Evolutionary conservation across 768 basidiomycete species (phyloP).

Genomic region (Boletus eberwhitei): DNA sequence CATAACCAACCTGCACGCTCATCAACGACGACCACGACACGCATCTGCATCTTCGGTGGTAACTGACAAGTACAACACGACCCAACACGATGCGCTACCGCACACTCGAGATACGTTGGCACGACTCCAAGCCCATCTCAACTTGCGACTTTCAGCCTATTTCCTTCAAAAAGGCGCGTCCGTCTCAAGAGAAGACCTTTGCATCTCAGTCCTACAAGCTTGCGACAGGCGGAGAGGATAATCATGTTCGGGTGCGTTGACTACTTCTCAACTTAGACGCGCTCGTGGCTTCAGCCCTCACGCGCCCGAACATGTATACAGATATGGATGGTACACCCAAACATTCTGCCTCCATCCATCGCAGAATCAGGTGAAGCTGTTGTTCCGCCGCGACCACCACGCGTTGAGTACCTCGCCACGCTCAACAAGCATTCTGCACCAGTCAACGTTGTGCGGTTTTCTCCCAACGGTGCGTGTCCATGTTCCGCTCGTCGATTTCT

Average conservation of each 20-base stretch:
- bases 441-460: slow-evolving; percentile 95
- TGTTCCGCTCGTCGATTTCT: neutral
- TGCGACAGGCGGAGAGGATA: slow-evolving; percentile 95
- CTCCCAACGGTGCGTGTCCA: slow-evolving; percentile 74
- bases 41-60: neutral
- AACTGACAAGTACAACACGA: slow-evolving; percentile 1
- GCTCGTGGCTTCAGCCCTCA: slow-evolving; percentile 5
- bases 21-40: slow-evolving; percentile 9
- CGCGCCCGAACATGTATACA: slow-evolving; percentile 28
- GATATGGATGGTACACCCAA: slow-evolving; percentile 95
- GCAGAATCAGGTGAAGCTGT: slow-evolving; percentile 34
- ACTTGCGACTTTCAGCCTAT: slow-evolving; percentile 94
- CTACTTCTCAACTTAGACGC: slow-evolving; percentile 8
- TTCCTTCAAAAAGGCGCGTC: slow-evolving; percentile 78
- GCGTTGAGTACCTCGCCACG: slow-evolving; percentile 95
- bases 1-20: slow-evolving; percentile 4
- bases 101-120: slow-evolving; percentile 94
- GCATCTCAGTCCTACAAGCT: slow-evolving; percentile 79
- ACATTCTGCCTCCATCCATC: slow-evolving; percentile 69
- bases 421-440: slow-evolving; percentile 89
- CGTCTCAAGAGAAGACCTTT: slow-evolving; percentile 52
- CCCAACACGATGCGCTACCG: slow-evolving; percentile 67
- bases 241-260: slow-evolving; percentile 85
- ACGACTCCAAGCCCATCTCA: slow-evolving; percentile 93
- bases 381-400: slow-evolving; percentile 57